Conservation (phyloP, 331 rosid species). For the Erythrophleum ivorense region DNA sequence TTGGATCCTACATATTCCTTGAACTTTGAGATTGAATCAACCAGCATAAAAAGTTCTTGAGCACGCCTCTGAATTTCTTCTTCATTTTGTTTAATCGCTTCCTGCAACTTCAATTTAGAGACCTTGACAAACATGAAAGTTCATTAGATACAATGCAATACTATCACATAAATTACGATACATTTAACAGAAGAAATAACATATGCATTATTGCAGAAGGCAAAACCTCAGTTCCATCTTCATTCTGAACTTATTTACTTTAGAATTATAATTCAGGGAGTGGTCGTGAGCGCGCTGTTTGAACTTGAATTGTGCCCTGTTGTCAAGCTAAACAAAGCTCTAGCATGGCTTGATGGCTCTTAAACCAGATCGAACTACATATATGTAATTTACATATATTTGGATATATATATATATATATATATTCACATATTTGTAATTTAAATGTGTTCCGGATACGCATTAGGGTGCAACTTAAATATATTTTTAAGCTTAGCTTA, state of each 20-base stretch:
- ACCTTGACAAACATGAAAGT: slow-evolving; percentile 50
- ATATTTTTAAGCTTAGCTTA: background rate
- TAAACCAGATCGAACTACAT: background rate
- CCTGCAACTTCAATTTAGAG: slow-evolving; percentile 69
- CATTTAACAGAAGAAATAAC: slow-evolving; percentile 3
- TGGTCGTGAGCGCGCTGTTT: background rate
- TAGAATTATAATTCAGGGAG: background rate
- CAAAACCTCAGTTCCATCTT: background rate
- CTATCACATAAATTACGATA: slow-evolving; percentile 10
- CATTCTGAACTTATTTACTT: background rate
- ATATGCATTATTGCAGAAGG: background rate
- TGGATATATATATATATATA: background rate
- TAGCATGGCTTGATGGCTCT: background rate
- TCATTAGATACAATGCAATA: slow-evolving; percentile 27
- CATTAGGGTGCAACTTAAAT: background rate
- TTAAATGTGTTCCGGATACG: background rate
- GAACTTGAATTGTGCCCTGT: background rate
- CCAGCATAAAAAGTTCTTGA: slow-evolving; percentile 54
- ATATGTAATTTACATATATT: background rate
- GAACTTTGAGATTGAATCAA: slow-evolving; percentile 65
- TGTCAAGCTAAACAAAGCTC: background rate
- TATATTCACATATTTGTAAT: slow-evolving; percentile 10
- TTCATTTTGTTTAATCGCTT: slow-evolving; percentile 60
- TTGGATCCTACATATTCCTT: slow-evolving; percentile 62
- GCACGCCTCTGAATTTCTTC: slow-evolving; percentile 62